Evolutionary conservation across 495 filamentous ascomycete species (phyloP).

Genomic region (Friedmanniomyces endolithicus): DNA sequence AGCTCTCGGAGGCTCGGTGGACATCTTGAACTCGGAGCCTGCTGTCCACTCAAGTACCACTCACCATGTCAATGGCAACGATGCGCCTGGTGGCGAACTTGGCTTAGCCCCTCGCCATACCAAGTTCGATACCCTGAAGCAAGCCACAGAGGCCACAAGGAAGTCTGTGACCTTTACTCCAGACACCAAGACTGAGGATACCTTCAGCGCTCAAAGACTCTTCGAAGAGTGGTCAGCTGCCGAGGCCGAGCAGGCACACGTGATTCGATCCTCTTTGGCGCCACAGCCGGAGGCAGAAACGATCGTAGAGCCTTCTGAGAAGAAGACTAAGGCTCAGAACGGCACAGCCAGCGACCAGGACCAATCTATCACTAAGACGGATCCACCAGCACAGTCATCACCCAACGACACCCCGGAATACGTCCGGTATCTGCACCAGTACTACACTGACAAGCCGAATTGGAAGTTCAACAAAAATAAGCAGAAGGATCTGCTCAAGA

Average conservation of each 20-base stretch:
- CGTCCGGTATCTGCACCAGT: conserved; percentile 59
- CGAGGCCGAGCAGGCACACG: background rate
- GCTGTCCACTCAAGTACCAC: background rate
- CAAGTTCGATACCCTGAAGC: background rate
- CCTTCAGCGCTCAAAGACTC: conserved; percentile 20
- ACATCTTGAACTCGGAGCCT: background rate
- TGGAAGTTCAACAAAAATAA: conserved; percentile 95
- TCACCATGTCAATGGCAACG: background rate
- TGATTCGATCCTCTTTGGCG: background rate
- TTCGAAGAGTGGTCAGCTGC: conserved; percentile 13
- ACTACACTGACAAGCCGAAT: conserved; percentile 47
- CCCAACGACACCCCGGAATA: conserved; percentile 25
- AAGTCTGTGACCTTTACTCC: conserved; percentile 73
- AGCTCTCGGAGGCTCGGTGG: background rate
- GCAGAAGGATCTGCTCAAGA: conserved; percentile 70
- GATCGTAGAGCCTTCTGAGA: background rate
- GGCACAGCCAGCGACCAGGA: background rate
- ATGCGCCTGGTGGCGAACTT: no score
- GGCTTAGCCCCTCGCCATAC: background rate
- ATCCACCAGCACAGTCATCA: conserved; percentile 23
- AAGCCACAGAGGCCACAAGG: conserved; percentile 22
- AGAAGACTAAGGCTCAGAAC: conserved; percentile 1
- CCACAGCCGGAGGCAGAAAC: background rate
- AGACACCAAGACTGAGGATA: conserved; percentile 52
- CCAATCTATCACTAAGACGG: background rate